Evolutionary conservation across 106 monocot genomes (phyloP).

Genomic region (Gastrodia elata): DNA sequence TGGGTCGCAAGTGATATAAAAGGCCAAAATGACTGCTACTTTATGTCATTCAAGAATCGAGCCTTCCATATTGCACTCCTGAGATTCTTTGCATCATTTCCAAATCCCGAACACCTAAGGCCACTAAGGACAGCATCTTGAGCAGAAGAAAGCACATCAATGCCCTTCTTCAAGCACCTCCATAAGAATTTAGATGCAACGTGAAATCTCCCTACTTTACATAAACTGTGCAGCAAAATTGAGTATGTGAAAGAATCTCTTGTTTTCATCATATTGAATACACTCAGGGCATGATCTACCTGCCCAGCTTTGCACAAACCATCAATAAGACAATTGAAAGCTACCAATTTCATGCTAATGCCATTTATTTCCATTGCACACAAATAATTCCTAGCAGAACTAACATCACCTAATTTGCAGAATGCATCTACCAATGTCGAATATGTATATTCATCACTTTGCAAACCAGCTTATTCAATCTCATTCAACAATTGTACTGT

Average conservation of each 20-base stretch:
- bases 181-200: conserved; percentile 50
- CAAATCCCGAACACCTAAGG: conserved; percentile 41
- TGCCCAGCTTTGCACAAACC: conserved; percentile 54
- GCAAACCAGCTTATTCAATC: conserved; percentile 48
- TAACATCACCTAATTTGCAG: conserved; percentile 46
- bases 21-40: background rate
- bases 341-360: conserved; percentile 43
- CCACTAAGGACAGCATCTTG: conserved; percentile 54
- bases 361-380: conserved; percentile 37
- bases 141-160: conserved; percentile 42
- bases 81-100: conserved; percentile 47
- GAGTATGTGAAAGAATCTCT: conserved; percentile 83
- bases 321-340: conserved; percentile 70
- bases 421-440: conserved; percentile 70
- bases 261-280: conserved; percentile 47
- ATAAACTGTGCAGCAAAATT: conserved; percentile 60
- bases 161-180: conserved; percentile 39
- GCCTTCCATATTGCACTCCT: conserved; percentile 30
- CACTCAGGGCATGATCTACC: conserved; percentile 48
- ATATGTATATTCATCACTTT: conserved; percentile 67
- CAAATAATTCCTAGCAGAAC: conserved; percentile 43
- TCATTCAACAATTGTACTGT: conserved; percentile 46
- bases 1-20: background rate
- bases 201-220: conserved; percentile 37
- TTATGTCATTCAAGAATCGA: conserved; percentile 18